Base-by-base conservation (phyloP, 2,329 filamentous ascomycete species). In the Exophiala lecanii-corni region DNA sequence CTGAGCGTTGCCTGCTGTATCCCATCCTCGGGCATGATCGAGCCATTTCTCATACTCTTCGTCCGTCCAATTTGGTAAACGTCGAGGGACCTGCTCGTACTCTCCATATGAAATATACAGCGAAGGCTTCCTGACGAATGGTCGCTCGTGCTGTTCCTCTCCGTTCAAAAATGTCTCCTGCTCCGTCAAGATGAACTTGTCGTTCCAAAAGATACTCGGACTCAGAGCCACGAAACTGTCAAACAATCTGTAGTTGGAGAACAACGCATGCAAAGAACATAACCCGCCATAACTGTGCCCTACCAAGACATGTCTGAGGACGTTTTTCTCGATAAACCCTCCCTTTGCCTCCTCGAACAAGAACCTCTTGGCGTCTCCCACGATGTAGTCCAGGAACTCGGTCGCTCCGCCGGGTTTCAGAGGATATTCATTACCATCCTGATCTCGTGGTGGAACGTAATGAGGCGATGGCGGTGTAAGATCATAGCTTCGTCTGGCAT, bases 251-350 rank as follows among this genome's bases (percentile, higher is more conserved):
- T 69, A 65, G 3, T 60, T 56, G 0, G 61, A 67, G 40, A 69
- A 67, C 6, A 74, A 59, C 0, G 66, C 58, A 45, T 73, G 68
- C 2, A 75, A 59, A 0, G 63, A 58, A 35, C 75, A 74, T 1
- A 75, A 57, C 0, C 70, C 73, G 2, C 70, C 71, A 18, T 71
- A 73, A 0, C 71, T 75, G 43, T 75, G 72, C 0, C 72, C 72
- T 30, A 66, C 73, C 1, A 75, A 57, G 0, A 68, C 72, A 36
- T 68, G 68, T 17, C 63, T 62, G 2, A 58, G 55, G 12, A 64
- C 60, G 0, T 47, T 52, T 2, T 62, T 52, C n/a, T 55, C 57
- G 1, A 53, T 59, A 43, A 59, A 70, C 18, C 47, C 58, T 18
- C 12, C 55, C 32, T 25, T 56, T 18, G 47, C 58, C 17, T 13